Conservation (phyloP, 2,329 filamentous ascomycete genomes). For the Truncatella angustata region DNA sequence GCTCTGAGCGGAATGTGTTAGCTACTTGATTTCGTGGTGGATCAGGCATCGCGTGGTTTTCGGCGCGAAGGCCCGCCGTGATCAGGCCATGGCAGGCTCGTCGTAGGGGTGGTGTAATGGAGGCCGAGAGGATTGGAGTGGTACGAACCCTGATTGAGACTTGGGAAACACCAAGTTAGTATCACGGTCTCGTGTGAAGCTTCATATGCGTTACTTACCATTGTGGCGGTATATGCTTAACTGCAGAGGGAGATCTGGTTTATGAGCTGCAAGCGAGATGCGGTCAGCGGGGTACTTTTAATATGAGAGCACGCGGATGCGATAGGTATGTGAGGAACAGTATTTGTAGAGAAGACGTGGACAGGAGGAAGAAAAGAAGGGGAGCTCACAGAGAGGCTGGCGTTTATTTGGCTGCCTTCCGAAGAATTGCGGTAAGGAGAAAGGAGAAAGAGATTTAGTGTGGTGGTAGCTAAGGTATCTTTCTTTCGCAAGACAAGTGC, state of each 20-base stretch:
- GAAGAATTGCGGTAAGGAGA: conserved; percentile 7
- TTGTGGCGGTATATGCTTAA: conserved; percentile 20
- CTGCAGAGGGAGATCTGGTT: conserved; percentile 19
- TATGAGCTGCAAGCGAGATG: conserved; percentile 23
- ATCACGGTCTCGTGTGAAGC: conserved; percentile 1
- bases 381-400: not conserved
- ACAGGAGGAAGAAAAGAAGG: not conserved
- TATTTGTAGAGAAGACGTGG: conserved; percentile 2
- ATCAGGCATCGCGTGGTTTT: not conserved
- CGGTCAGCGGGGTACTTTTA: conserved; percentile 24
- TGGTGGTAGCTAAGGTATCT: conserved; percentile 5
- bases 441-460: conserved; percentile 7
- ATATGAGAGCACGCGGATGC: not conserved
- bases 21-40: not conserved
- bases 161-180: conserved; percentile 30
- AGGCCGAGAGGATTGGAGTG: too few species aligned
- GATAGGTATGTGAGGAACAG: not conserved
- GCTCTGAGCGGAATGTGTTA: conserved; percentile 49
- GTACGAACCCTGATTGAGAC: conserved; percentile 69
- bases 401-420: conserved; percentile 7
- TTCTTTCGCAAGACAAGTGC: not conserved
- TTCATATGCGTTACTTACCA: conserved; percentile 23
- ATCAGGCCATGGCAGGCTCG: not conserved
- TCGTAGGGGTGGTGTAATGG: not conserved
- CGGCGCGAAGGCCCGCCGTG: not conserved